phyloP scores from a whole-genome alignment of 768 basidiomycete genomes.

The Kwoniella heveanensis region DNA sequence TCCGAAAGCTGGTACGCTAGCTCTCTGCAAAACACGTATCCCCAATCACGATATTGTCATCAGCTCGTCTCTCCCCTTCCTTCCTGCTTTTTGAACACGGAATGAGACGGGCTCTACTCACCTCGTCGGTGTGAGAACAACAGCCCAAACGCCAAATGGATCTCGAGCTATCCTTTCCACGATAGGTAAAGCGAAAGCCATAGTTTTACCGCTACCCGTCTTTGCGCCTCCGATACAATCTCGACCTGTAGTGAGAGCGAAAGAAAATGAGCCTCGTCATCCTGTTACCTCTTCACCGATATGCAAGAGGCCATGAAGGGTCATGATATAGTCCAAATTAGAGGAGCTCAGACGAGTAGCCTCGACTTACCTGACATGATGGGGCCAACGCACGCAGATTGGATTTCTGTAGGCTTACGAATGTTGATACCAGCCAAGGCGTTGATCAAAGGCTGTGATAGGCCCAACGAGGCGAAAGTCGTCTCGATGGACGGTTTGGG shows the following conservation, averaged over 20 bases:
- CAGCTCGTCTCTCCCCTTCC: background rate
- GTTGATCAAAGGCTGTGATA: constrained; percentile 61
- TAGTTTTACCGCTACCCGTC: constrained; percentile 96
- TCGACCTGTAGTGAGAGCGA: constrained; percentile 63
- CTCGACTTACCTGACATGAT: constrained; percentile 73
- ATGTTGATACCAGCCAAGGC: constrained; percentile 84
- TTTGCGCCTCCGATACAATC: constrained; percentile 98
- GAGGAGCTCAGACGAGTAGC: no score
- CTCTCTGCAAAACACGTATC: constrained; percentile 64
- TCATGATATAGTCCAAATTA: no score
- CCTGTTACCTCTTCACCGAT: no score
- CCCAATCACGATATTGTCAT: constrained; percentile 1
- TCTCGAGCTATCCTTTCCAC: constrained; percentile 82
- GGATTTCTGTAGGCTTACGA: constrained; percentile 78
- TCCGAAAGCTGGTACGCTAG: constrained; percentile 96
- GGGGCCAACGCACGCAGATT: constrained; percentile 84
- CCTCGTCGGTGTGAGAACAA: constrained; percentile 94
- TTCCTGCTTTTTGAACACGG: no score
- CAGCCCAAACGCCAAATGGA: constrained; percentile 91
- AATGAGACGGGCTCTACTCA: no score
- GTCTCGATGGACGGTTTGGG: constrained; percentile 36
- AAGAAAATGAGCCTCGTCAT: background rate
- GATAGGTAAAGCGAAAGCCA: constrained; percentile 95
- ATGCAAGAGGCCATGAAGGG: no score
- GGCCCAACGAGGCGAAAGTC: constrained; percentile 56